Evolutionary conservation across 768 basidiomycete genomes (phyloP).

Genomic region (Podaxis sp.): DNA sequence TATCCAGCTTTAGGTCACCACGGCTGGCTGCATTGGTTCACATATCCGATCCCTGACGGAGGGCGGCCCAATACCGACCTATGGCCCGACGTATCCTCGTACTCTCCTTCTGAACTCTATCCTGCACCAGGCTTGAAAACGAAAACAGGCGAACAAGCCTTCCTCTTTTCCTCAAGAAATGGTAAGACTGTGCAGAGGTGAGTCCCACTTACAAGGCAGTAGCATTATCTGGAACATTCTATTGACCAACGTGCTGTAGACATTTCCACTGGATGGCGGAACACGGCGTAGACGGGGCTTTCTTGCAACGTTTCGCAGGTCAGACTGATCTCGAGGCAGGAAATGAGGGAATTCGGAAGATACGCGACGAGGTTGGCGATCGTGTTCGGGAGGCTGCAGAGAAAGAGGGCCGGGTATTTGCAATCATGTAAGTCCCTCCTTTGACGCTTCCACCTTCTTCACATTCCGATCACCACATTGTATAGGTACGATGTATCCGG

Average conservation of each 20-base stretch:
- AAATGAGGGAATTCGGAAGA: conserved; percentile 53
- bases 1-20: conserved; percentile 51
- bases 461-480: not conserved
- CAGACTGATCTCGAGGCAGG: conserved; percentile 59
- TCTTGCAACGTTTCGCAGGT: conserved; percentile 74
- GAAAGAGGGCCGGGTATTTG: conserved; percentile 75
- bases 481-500: conserved; percentile 82
- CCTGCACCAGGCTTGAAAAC: conserved; percentile 64
- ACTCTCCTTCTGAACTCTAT: conserved; percentile 69
- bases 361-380: conserved; percentile 75
- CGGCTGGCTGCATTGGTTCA: conserved; percentile 87
- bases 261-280: conserved; percentile 87
- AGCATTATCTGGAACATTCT: not conserved
- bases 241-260: conserved; percentile 23
- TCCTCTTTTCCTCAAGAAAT: conserved; percentile 78
- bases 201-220: not conserved
- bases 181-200: conserved; percentile 67
- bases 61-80: conserved; percentile 73
- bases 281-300: conserved; percentile 77
- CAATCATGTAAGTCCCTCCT: conserved; percentile 65
- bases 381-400: conserved; percentile 76
- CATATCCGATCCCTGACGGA: conserved; percentile 62
- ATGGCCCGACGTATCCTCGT: conserved; percentile 78
- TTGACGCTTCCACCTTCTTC: not conserved
- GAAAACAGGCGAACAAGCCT: conserved; percentile 54